Evolutionary conservation across 108 stramenopile genomes (phyloP).

Genomic region (Fragilaria crotonensis): DNA sequence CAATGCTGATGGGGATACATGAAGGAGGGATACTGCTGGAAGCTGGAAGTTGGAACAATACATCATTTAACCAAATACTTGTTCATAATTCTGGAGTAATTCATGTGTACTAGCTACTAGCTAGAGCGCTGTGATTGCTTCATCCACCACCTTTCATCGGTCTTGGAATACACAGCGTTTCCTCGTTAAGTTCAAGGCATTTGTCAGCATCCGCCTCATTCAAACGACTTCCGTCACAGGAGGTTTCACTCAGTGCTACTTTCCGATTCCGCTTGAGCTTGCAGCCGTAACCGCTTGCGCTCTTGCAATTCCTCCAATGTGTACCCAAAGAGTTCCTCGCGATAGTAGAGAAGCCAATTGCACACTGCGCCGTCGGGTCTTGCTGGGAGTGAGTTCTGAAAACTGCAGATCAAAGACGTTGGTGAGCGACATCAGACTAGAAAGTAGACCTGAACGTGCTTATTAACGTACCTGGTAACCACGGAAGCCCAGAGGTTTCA

Average conservation of each 20-base stretch:
- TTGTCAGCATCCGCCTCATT: too few relatives aligned
- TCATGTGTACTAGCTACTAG: too few relatives aligned
- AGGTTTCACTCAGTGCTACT: slow-evolving; percentile 41
- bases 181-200: too few relatives aligned
- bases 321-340: slow-evolving; percentile 82
- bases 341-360: slow-evolving; percentile 88
- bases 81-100: too few relatives aligned
- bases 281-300: slow-evolving; percentile 40
- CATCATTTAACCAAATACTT: too few relatives aligned
- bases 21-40: too few relatives aligned
- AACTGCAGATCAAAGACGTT: slow-evolving; percentile 14
- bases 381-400: slow-evolving; percentile 91
- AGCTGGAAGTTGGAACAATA: too few relatives aligned
- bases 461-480: slow-evolving; percentile 61
- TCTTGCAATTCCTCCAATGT: slow-evolving; percentile 78
- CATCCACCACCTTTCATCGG: too few relatives aligned
- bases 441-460: not conserved
- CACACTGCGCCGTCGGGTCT: slow-evolving; percentile 92
- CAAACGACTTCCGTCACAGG: slow-evolving; percentile 76
- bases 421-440: not conserved
- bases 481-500: slow-evolving; percentile 78
- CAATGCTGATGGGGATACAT: too few relatives aligned
- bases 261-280: slow-evolving; percentile 37
- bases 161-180: too few relatives aligned
- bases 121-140: too few relatives aligned